phyloP scores from a whole-genome alignment of 306 rosid species.

The Vachellia collinsii region DNA sequence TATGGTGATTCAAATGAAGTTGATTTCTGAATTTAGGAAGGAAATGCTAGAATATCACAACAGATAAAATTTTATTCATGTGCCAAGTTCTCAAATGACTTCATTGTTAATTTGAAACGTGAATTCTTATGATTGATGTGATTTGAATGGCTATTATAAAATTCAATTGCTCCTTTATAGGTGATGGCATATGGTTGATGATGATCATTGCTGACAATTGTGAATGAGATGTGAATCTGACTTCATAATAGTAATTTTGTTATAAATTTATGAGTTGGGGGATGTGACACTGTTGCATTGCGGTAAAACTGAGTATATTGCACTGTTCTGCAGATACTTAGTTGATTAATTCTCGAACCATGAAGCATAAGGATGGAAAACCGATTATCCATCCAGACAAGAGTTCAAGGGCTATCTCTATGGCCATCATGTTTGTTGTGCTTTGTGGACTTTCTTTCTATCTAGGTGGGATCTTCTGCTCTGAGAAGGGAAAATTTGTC shows the following conservation, averaged over 20 bases:
- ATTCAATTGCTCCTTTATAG: conserved; percentile 2
- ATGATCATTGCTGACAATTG: conserved; percentile 1
- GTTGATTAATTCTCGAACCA: conserved; percentile 45
- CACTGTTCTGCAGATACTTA: conserved; percentile 53
- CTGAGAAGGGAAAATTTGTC: conserved; percentile 49
- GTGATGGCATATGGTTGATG: not conserved
- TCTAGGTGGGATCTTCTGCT: conserved; percentile 83
- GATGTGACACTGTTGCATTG: conserved; percentile 3
- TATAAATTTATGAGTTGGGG: not conserved
- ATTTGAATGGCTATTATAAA: conserved; percentile 30
- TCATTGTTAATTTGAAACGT: not conserved
- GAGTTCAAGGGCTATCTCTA: conserved; percentile 50
- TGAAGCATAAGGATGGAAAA: conserved; percentile 96
- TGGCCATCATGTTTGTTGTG: conserved; percentile 54
- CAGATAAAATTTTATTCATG: not conserved
- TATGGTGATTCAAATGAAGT: conserved; percentile 11
- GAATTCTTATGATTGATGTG: conserved; percentile 11
- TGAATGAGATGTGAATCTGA: conserved; percentile 13
- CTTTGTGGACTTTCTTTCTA: conserved; percentile 88
- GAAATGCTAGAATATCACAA: not conserved
- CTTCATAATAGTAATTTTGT: not conserved
- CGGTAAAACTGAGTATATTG: conserved; percentile 13
- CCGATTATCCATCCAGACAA: conserved; percentile 57
- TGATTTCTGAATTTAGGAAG: not conserved
- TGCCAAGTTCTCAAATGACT: not conserved